phyloP scores from a whole-genome alignment of 805 yeast genomes.

The Schwanniomyces polymorphus region DNA sequence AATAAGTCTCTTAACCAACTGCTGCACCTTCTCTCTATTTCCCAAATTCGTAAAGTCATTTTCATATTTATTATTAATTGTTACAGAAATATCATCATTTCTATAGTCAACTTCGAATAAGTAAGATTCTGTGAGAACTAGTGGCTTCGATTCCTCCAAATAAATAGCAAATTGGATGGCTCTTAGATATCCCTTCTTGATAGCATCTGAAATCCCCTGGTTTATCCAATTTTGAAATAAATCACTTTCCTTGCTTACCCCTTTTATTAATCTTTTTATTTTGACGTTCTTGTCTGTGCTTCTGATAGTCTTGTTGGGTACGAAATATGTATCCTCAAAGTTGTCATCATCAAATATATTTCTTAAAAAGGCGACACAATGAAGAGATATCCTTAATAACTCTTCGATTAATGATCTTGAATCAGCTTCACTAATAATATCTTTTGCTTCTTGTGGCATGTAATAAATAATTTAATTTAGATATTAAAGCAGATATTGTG shows the following conservation, averaged over 20 bases:
- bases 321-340: slow-evolving; percentile 49
- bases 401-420: slow-evolving; percentile 38
- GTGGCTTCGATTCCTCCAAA: slow-evolving; percentile 42
- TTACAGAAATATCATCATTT: slow-evolving; percentile 5
- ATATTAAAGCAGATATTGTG: background rate
- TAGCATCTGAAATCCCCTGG: slow-evolving; percentile 45
- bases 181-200: slow-evolving; percentile 41
- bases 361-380: slow-evolving; percentile 57
- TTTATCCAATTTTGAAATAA: slow-evolving; percentile 54
- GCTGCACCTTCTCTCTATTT: slow-evolving; percentile 47
- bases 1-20: slow-evolving; percentile 51
- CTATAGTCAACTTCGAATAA: slow-evolving; percentile 48
- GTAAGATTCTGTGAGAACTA: slow-evolving; percentile 49
- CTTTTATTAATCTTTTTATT: slow-evolving; percentile 49
- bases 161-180: slow-evolving; percentile 48
- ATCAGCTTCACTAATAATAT: background rate
- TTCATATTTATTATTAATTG: slow-evolving; percentile 1
- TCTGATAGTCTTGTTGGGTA: slow-evolving; percentile 25
- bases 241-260: slow-evolving; percentile 49
- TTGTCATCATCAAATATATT: slow-evolving; percentile 57
- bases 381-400: slow-evolving; percentile 51
- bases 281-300: slow-evolving; percentile 35
- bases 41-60: slow-evolving; percentile 16
- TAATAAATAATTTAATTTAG: background rate
- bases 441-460: background rate